Percentiles rank a stretch among this genome's conserved stretches.
phyloP scores from a whole-genome alignment of 2,329 filamentous ascomycete genomes.

The Epicoccum sorghinum region DNA sequence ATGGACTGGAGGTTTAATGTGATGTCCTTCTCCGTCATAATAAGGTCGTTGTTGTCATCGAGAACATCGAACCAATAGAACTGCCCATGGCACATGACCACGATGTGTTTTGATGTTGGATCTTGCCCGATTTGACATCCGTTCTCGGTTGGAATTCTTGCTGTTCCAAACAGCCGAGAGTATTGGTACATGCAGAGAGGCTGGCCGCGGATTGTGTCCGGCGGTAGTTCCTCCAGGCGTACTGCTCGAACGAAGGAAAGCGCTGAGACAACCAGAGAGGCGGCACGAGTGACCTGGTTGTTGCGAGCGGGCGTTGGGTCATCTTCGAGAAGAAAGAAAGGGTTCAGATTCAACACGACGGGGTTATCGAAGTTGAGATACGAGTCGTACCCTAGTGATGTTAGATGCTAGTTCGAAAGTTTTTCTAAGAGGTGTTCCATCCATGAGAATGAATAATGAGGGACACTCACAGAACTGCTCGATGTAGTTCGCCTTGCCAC shows the following conservation, averaged over 20 bases:
- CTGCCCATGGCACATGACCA: slow-evolving; percentile 92
- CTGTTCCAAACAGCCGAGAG: slow-evolving; percentile 91
- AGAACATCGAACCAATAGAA: slow-evolving; percentile 99
- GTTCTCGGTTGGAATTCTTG: slow-evolving; percentile 89
- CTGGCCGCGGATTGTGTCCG: slow-evolving; percentile 81
- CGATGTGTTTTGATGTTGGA: slow-evolving; percentile 87
- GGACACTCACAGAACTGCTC: slow-evolving; percentile 89
- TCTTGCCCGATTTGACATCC: slow-evolving; percentile 97
- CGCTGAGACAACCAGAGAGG: slow-evolving; percentile 87
- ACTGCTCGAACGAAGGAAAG: slow-evolving; percentile 93
- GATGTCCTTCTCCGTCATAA: slow-evolving; percentile 96
- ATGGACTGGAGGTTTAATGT: slow-evolving; percentile 91
- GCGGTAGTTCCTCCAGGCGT: slow-evolving; percentile 87
- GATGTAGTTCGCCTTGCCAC: slow-evolving; percentile 92
- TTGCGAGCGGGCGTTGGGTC: slow-evolving; percentile 95
- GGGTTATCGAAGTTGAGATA: slow-evolving; percentile 98
- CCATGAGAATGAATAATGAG: no score
- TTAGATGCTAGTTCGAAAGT: neutral
- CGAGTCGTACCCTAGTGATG: slow-evolving; percentile 85
- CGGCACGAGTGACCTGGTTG: slow-evolving; percentile 93
- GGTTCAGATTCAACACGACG: slow-evolving; percentile 95
- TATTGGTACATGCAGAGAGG: slow-evolving; percentile 99
- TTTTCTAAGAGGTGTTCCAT: no score
- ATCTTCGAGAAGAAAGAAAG: slow-evolving; percentile 96
- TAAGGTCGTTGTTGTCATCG: slow-evolving; percentile 90